Evolutionary conservation across 495 filamentous ascomycete species (phyloP), one percentile per base, ranked within the genome.

Genomic region (Xanthoparmelia taractica): DNA sequence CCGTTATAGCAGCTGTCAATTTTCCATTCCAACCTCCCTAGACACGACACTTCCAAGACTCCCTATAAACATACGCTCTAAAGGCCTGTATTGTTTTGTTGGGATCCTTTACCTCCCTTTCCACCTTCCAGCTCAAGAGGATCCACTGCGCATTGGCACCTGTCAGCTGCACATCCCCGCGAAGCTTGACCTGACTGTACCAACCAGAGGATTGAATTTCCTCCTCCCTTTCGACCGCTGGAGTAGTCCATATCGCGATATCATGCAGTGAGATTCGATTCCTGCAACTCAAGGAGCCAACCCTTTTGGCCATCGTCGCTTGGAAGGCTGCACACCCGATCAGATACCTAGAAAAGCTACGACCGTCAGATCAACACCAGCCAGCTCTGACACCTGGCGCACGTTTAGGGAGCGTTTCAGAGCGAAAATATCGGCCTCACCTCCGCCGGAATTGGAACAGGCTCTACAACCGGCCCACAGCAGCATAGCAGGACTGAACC

Each of bases 141-240:
- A 20, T 20, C 29, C 29, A 33, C 50, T 33, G 50, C 50, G 50
- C 50, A 33, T 54, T 31, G 29, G 50, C 29, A 54, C 29, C 50
- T 33, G 50, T 31, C 50, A 54, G 27, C 50, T 54, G 50, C 50
- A 54, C 6, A 54, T n/a, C 50, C 17, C 5, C 2, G 50, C 50
- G 50, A 33, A 54, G 50, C 50, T 54, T 54, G 50, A 54, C 50
- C 50, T 54, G 27, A 54, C 17, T 54, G 20, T 54, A 31, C 8
- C 50, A 54, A 33, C 29, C 15, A 34, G 20, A 54, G 13, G 15
- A 27, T 54, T 29, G 17, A 54, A 17, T 8, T n/a, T 6, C 8
- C 17, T 33, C 29, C 17, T 54, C 50, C 0, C 6, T 2, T 20
- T 20, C 27, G 33, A 33, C 50, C 25, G 8, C 29, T 33, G 47